A percentile compares a stretch with the other conserved stretches of the same genome.
phyloP scores from a whole-genome alignment of 768 basidiomycete species.

The Chalciporus sphaerocephalus region DNA sequence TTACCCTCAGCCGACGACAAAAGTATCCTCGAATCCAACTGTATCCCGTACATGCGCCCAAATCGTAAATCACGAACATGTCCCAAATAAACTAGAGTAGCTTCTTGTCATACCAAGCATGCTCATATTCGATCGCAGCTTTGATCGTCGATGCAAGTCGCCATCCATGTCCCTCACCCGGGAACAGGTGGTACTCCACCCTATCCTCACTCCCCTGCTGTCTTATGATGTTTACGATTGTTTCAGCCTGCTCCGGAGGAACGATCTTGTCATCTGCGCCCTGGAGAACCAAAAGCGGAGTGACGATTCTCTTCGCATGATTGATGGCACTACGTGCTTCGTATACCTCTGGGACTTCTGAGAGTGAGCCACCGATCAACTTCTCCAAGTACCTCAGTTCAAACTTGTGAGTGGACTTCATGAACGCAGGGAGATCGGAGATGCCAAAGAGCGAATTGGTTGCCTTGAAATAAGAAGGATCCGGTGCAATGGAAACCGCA shows the following conservation, averaged over 20 bases:
- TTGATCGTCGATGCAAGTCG: conserved; percentile 27
- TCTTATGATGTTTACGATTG: conserved; percentile 20
- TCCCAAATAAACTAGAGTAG: conserved; percentile 4
- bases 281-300: neutral
- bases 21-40: no score
- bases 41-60: no score
- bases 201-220: neutral
- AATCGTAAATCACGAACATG: no score
- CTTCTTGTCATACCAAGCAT: conserved; percentile 28
- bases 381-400: conserved; percentile 53
- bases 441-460: conserved; percentile 58
- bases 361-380: conserved; percentile 51
- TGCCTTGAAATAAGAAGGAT: conserved; percentile 55
- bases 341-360: conserved; percentile 49
- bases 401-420: conserved; percentile 64
- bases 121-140: conserved; percentile 30
- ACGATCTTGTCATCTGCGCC: conserved; percentile 31
- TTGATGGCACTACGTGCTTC: conserved; percentile 53
- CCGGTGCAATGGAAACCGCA: conserved; percentile 44
- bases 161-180: conserved; percentile 41
- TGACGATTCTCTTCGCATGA: neutral
- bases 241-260: conserved; percentile 51
- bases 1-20: no score
- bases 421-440: conserved; percentile 52
- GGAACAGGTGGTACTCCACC: conserved; percentile 35